These are phyloP conservation scores for Chlamydomonas urium DNA, from an alignment of 139 green algal genomes.

Conservation along the genomic window DNA sequence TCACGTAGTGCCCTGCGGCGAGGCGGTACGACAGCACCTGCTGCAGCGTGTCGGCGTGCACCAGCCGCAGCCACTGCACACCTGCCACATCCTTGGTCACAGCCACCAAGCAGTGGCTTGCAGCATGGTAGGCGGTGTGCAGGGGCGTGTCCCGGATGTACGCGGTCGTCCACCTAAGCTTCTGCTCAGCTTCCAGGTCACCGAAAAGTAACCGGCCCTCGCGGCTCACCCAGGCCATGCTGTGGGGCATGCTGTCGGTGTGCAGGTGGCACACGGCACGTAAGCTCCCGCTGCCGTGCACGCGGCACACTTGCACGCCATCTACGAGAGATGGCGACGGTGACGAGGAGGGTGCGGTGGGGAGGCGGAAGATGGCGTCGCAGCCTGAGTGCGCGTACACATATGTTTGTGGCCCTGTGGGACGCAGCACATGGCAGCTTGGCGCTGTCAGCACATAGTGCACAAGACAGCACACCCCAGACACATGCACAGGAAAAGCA, in stretches of 20 bases:
- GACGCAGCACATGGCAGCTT: neutral
- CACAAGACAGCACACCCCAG: too few species aligned
- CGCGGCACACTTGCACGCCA: constrained; percentile 22
- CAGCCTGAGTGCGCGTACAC: constrained; percentile 23
- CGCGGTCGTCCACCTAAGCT: constrained; percentile 31
- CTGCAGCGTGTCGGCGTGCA: constrained; percentile 28
- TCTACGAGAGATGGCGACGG: too few species aligned
- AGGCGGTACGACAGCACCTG: constrained; percentile 4
- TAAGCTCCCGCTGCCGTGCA: constrained; percentile 22
- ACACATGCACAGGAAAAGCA: too few species aligned
- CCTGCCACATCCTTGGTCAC: constrained; percentile 12
- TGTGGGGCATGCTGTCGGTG: constrained; percentile 14
- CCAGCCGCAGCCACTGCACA: constrained; percentile 20
- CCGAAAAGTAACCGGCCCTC: constrained; percentile 28
- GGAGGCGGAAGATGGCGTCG: constrained; percentile 6
- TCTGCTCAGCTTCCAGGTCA: constrained; percentile 9
- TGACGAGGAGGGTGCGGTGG: neutral
- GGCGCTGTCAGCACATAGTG: too few species aligned
- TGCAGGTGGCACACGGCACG: constrained; percentile 15
- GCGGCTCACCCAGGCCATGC: constrained; percentile 19
- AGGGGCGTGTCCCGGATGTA: constrained; percentile 32
- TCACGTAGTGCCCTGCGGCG: neutral
- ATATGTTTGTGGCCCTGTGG: neutral
- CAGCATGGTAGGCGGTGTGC: constrained; percentile 20
- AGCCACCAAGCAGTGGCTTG: constrained; percentile 21